Percentiles rank a stretch among this genome's conserved stretches.
Evolutionary conservation across 148 eudicot species (phyloP).

Genomic region (Silene conica): DNA sequence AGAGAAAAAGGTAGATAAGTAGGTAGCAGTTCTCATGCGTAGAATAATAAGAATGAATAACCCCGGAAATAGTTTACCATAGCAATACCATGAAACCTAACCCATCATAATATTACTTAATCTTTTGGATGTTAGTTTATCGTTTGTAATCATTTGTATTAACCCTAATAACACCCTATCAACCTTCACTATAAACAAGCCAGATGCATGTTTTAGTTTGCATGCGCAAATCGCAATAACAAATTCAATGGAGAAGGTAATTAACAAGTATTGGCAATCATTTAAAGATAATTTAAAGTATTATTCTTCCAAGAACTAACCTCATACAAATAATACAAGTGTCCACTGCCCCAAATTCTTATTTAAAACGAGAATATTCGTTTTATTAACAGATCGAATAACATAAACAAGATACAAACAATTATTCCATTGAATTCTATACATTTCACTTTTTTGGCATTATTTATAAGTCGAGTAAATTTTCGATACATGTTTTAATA

Average conservation of each 20-base stretch:
- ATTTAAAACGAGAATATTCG: too few relatives aligned
- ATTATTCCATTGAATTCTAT: too few relatives aligned
- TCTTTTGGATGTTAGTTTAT: slow-evolving; percentile 22
- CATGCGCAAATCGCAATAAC: slow-evolving; percentile 23
- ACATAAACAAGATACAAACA: too few relatives aligned
- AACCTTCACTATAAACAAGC: slow-evolving; percentile 13
- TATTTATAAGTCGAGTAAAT: too few relatives aligned
- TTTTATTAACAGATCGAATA: too few relatives aligned
- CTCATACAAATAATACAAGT: background rate
- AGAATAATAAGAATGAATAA: background rate
- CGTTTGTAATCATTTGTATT: background rate
- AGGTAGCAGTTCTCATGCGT: too few relatives aligned
- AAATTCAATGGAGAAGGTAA: background rate
- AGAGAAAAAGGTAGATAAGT: too few relatives aligned
- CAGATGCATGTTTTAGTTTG: background rate
- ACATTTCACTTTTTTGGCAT: too few relatives aligned
- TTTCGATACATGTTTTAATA: too few relatives aligned
- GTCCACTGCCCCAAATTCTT: too few relatives aligned
- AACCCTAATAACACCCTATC: background rate
- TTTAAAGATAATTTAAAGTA: slow-evolving; percentile 3
- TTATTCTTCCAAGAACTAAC: slow-evolving; percentile 15
- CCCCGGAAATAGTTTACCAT: background rate
- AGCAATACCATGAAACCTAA: background rate
- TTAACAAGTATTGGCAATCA: background rate
- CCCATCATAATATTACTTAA: background rate